Evolutionary conservation across 306 rosid species (phyloP), one percentile per base, ranked within the genome.

Genomic region (Medicago lupulina): DNA sequence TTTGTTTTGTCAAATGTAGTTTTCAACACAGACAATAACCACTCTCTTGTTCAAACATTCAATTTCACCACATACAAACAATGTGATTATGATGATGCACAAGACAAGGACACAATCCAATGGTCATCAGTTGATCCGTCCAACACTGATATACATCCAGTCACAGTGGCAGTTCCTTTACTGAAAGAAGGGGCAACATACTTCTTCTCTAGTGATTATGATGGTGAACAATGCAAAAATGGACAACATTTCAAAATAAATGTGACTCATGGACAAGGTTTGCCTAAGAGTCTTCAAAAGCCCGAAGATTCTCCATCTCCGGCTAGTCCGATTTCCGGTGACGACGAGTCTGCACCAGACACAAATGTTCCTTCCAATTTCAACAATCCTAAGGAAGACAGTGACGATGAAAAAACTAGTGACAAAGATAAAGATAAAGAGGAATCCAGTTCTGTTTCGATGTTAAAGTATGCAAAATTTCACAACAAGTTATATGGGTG

Each of bases 161-260:
- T 87, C 14, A 16, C 93, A 3, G 90, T 90, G 9, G 67, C 95
- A 0, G 95, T 94, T 58, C 96, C 95, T 1, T 47, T 94, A 75
- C 1, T 80, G 3, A 94, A 92, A 62, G 93, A 91, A 80, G 97
- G 97, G 1, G 31, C 67, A 43, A 79, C 85, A 7, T 91, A 87
- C 71, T 94, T 94, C 80, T 91, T 94, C 65, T 95, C 99, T 0
- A 83, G 93, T 66, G 87, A 92, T 50, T 92, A 95, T 41, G 99
- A 95, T 15, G 97, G 99, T 2, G 99, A 90, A 0, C 99, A 95
- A 7, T 95, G 99, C 74, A 73, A 70, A 51, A 87, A 65, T 53
- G 99, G 97, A 0, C 99, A 90, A 74, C 93, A 75, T 3, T 92
- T 95, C 83, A 51, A 82, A 21, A 85, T 95, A 5, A 81, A 79